These are phyloP conservation scores for Anisodus tanguticus DNA, from an alignment of 257 asterid species.

Conservation along the genomic window DNA sequence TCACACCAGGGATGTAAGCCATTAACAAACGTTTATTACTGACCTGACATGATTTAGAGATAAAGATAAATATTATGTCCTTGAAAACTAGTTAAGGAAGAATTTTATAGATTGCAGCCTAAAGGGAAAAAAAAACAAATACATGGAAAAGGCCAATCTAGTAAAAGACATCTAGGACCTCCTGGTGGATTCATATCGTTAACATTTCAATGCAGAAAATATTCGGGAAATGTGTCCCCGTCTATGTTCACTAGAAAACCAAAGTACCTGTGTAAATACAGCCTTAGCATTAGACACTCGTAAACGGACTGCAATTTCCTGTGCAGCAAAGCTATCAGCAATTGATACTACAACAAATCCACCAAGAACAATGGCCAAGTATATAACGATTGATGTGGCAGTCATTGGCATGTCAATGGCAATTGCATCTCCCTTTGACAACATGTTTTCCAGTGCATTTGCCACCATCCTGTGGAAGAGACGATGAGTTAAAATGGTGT, in stretches of 20 bases:
- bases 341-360: conserved; percentile 85
- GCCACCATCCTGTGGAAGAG: conserved; percentile 75
- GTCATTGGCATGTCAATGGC: conserved; percentile 99
- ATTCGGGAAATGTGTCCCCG: background rate
- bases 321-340: conserved; percentile 95
- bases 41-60: conserved; percentile 17
- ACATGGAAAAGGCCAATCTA: background rate
- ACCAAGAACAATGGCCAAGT: conserved; percentile 81
- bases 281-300: conserved; percentile 80
- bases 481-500: conserved; percentile 23
- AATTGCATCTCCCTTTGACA: conserved; percentile 81
- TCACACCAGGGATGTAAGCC: background rate
- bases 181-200: background rate
- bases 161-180: conserved; percentile 1
- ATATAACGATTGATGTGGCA: conserved; percentile 74
- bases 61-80: background rate
- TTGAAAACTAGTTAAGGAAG: conserved; percentile 19
- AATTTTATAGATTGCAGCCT: background rate
- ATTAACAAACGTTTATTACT: conserved; percentile 3
- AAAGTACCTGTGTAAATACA: conserved; percentile 80
- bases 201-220: conserved; percentile 15
- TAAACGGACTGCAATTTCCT: conserved; percentile 82
- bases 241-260: conserved; percentile 5
- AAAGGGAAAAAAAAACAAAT: background rate
- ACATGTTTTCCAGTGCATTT: conserved; percentile 67